Conservation (phyloP, 1,284 basidiomycete species). For the Sporisorium scitamineum region DNA sequence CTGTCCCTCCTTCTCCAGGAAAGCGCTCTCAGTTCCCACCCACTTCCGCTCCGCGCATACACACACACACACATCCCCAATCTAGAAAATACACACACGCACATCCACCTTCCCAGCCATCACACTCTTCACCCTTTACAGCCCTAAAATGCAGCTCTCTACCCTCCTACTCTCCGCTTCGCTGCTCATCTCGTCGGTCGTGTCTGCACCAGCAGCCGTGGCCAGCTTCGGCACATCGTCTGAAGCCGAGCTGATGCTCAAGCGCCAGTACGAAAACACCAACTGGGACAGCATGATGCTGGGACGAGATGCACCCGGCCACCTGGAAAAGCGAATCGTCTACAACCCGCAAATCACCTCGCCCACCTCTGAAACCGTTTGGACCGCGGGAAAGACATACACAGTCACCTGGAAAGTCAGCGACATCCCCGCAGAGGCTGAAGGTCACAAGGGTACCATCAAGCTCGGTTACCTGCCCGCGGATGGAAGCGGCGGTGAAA, state of each 20-base stretch:
- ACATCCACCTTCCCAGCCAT: neutral
- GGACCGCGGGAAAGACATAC: slow-evolving; percentile 33
- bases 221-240: slow-evolving; percentile 20
- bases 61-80: too few species aligned
- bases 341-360: slow-evolving; percentile 51
- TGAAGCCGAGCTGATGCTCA: slow-evolving; percentile 40
- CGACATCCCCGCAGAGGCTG: slow-evolving; percentile 29
- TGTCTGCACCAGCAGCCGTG: slow-evolving; percentile 18
- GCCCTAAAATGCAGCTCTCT: slow-evolving; percentile 30
- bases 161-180: slow-evolving; percentile 25
- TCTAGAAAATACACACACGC: neutral
- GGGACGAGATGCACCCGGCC: slow-evolving; percentile 7
- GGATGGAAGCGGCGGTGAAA: slow-evolving; percentile 39
- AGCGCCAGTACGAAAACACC: slow-evolving; percentile 27
- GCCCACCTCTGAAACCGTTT: slow-evolving; percentile 22
- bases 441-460: slow-evolving; percentile 29
- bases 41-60: too few species aligned
- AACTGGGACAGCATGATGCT: slow-evolving; percentile 29
- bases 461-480: slow-evolving; percentile 48
- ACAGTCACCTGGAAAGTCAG: slow-evolving; percentile 38
- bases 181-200: slow-evolving; percentile 25
- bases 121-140: neutral
- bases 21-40: too few species aligned
- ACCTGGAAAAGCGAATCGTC: slow-evolving; percentile 42
- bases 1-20: neutral